These are phyloP conservation scores for Aspergillus fijiensis DNA, from an alignment of 2,329 filamentous ascomycete genomes.

Conservation along the genomic window DNA sequence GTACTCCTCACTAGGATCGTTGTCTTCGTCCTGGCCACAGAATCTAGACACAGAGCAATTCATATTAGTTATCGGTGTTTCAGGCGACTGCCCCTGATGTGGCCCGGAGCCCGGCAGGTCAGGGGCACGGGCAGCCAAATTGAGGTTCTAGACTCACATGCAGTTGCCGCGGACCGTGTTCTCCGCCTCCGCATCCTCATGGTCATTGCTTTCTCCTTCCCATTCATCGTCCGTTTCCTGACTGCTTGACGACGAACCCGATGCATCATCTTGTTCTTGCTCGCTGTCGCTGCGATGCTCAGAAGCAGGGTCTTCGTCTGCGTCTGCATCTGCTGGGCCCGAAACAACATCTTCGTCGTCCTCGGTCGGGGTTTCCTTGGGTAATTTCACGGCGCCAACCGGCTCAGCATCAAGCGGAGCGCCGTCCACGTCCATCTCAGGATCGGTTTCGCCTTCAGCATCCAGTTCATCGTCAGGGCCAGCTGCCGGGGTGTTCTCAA, in stretches of 20 bases:
- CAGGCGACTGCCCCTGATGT: no score
- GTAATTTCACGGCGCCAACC: constrained; percentile 40
- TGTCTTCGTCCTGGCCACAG: constrained; percentile 77
- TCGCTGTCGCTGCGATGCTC: constrained; percentile 42
- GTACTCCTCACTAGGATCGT: constrained; percentile 78
- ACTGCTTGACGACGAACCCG: constrained; percentile 44
- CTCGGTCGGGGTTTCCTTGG: constrained; percentile 28
- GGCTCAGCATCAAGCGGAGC: constrained; percentile 47
- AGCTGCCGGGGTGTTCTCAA: constrained; percentile 26
- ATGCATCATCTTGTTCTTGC: constrained; percentile 41
- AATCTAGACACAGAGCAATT: constrained; percentile 58
- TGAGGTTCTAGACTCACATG: constrained; percentile 52
- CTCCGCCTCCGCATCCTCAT: constrained; percentile 47
- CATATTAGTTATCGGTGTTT: no score
- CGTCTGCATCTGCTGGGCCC: constrained; percentile 41
- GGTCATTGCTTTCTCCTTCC: constrained; percentile 50
- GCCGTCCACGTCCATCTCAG: constrained; percentile 27
- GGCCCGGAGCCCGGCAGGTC: neutral
- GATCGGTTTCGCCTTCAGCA: constrained; percentile 26
- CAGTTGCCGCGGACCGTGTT: constrained; percentile 57
- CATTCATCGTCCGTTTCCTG: constrained; percentile 58
- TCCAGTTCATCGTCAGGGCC: constrained; percentile 37
- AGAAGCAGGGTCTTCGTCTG: constrained; percentile 45
- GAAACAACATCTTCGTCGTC: constrained; percentile 40
- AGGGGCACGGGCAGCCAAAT: neutral